Percentiles rank a stretch among this genome's conserved stretches.
These are phyloP conservation scores for Pelargonium citronellum DNA, from an alignment of 441 rosid species.

Conservation along the genomic window DNA sequence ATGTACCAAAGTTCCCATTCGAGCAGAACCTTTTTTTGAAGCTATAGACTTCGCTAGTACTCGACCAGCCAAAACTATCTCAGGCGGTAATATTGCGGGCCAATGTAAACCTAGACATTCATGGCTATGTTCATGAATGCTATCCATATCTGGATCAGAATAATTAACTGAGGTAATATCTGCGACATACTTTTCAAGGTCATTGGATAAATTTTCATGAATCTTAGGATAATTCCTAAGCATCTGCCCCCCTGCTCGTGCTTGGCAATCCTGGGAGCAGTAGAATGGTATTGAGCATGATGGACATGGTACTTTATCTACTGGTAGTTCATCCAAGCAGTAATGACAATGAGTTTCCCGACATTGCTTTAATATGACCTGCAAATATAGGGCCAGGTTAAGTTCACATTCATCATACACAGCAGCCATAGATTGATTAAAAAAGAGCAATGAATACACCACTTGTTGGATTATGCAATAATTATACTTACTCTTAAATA, in stretches of 20 bases:
- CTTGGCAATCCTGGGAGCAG: conserved; percentile 70
- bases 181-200: conserved; percentile 38
- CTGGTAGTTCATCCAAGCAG: conserved; percentile 73
- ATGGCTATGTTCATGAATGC: conserved; percentile 67
- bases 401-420: conserved; percentile 15
- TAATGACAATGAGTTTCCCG: conserved; percentile 74
- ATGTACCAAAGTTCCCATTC: conserved; percentile 40
- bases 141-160: conserved; percentile 26
- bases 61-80: conserved; percentile 76
- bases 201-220: conserved; percentile 26
- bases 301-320: conserved; percentile 59
- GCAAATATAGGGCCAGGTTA: conserved; percentile 14
- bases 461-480: neutral
- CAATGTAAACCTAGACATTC: conserved; percentile 78
- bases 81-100: conserved; percentile 68
- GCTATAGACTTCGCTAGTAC: conserved; percentile 45
- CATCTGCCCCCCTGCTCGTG: conserved; percentile 46
- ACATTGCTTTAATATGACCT: conserved; percentile 62
- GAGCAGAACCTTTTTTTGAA: conserved; percentile 28
- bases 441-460: neutral
- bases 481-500: neutral
- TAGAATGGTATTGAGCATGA: conserved; percentile 66
- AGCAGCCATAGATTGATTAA: conserved; percentile 3
- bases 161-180: conserved; percentile 27
- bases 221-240: conserved; percentile 22